A percentile compares a stretch with the other conserved stretches of the same genome.
phyloP scores from a whole-genome alignment of 306 rosid species.

The Gleditsia sinensis region DNA sequence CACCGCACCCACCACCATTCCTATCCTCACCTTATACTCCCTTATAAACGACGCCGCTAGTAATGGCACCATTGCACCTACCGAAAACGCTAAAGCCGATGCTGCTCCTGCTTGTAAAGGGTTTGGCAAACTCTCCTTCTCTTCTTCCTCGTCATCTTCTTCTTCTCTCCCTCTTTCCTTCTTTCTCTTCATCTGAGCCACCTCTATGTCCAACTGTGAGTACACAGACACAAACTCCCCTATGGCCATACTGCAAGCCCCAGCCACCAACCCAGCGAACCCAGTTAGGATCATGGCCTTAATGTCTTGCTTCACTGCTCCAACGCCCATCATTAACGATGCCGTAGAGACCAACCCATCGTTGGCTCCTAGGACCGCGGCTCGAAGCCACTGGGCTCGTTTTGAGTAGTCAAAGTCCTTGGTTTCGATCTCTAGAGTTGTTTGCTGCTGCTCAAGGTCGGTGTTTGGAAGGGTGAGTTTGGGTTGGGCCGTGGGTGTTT shows the following conservation, averaged over 20 bases:
- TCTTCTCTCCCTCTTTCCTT: constrained; percentile 5
- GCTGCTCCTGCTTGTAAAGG: constrained; percentile 56
- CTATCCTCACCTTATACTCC: constrained; percentile 47
- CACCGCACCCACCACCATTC: constrained; percentile 42
- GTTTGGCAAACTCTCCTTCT: constrained; percentile 45
- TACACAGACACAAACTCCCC: constrained; percentile 56
- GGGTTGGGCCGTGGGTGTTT: constrained; percentile 40
- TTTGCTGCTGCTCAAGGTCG: constrained; percentile 36
- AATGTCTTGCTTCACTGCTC: constrained; percentile 51
- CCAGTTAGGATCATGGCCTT: constrained; percentile 50
- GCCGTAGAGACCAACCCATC: constrained; percentile 55
- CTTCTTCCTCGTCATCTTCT: constrained; percentile 17
- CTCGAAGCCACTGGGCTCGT: constrained; percentile 52
- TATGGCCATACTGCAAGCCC: constrained; percentile 57
- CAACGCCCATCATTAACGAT: constrained; percentile 51
- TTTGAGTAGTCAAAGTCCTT: constrained; percentile 47
- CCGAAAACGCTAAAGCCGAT: constrained; percentile 51
- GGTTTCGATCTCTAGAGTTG: constrained; percentile 28
- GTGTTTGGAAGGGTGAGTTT: constrained; percentile 38
- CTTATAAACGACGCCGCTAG: constrained; percentile 50
- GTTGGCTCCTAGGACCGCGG: constrained; percentile 50
- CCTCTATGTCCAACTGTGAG: constrained; percentile 46
- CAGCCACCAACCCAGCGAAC: constrained; percentile 50
- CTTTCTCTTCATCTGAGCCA: constrained; percentile 46
- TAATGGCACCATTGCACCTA: constrained; percentile 53